Conservation (phyloP, 306 rosid genomes). For the Malus fusca region DNA sequence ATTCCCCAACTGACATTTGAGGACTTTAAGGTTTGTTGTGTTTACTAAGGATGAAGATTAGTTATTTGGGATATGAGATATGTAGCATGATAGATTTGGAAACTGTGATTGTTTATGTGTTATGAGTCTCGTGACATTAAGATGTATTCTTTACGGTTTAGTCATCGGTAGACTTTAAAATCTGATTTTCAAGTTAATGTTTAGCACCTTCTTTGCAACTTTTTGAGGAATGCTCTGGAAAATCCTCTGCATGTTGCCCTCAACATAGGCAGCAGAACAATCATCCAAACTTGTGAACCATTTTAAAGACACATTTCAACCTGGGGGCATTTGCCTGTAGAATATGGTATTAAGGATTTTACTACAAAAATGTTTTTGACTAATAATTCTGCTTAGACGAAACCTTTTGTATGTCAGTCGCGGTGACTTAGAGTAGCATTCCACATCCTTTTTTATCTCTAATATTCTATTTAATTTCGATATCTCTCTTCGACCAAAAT, state of each 20-base stretch:
- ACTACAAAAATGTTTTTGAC: background rate
- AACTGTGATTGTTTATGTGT: background rate
- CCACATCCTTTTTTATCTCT: background rate
- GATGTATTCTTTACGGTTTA: too few species aligned
- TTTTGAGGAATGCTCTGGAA: background rate
- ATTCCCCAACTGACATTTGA: conserved; percentile 84
- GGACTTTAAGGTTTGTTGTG: conserved; percentile 71
- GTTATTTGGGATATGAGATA: background rate
- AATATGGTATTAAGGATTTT: background rate
- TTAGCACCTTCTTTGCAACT: background rate
- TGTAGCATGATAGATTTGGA: background rate
- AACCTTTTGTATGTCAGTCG: background rate
- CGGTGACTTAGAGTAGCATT: background rate
- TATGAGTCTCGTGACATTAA: background rate
- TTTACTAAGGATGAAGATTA: background rate
- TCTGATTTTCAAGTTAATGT: too few species aligned
- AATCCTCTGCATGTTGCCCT: background rate
- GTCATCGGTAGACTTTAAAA: background rate
- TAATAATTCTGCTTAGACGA: background rate
- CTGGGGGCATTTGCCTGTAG: background rate
- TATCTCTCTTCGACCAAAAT: too few species aligned
- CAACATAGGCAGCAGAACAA: background rate
- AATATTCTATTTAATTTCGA: background rate
- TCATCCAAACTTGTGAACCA: background rate
- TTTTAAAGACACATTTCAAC: background rate